Evolutionary conservation across 495 filamentous ascomycete species (phyloP), one percentile per base, ranked within the genome.

Genomic region (Penicillium coprophilum): DNA sequence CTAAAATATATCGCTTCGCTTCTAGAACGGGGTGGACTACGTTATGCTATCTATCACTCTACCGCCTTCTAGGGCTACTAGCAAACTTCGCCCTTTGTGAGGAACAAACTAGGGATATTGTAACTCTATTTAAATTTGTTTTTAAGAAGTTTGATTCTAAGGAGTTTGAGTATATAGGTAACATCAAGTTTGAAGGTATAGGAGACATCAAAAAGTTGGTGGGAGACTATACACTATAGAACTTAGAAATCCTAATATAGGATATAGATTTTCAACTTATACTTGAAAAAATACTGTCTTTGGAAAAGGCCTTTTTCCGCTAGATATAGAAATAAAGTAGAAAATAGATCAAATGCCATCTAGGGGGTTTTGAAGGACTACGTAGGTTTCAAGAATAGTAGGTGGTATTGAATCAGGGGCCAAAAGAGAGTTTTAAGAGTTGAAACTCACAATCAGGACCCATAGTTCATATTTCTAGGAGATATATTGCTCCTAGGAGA

Each of bases 1-100:
- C 69, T 30, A 51, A 53, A 28, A 54, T 73, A 12, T 67, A 73
- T 58, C 50, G 62, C 36, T 63, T 73, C 39, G 67, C 60, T 40
- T 50, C 68, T 34, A 61, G 58, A 41, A 67, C 67, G 36, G 55
- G 63, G 21, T 71, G 62, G 27, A 53, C 61, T 30, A 50, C 54
- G 8, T 48, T 75, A 44, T 64, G 63, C 41, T 54, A 21, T 30
- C 60, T 75, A 47, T 62, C 65, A 12, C 61, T 71, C 7, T 51
- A 63, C 39, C 64, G 69, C 53, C 59, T 76, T 34, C 63, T 66
- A 24, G 41, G 46, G 13, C 65, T 60, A 19, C 62, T 75, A 32
- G 56, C 45, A n/a, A 51, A 63, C 21, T 73, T 62, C 57, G 67
- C 60, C 7, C 58, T 71, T 10, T 71, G 57, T 53, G 46, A 47